Evolutionary conservation across 352 stramenopile species (phyloP), one percentile per base, ranked within the genome.

Genomic region (Ophiocytium majus): DNA sequence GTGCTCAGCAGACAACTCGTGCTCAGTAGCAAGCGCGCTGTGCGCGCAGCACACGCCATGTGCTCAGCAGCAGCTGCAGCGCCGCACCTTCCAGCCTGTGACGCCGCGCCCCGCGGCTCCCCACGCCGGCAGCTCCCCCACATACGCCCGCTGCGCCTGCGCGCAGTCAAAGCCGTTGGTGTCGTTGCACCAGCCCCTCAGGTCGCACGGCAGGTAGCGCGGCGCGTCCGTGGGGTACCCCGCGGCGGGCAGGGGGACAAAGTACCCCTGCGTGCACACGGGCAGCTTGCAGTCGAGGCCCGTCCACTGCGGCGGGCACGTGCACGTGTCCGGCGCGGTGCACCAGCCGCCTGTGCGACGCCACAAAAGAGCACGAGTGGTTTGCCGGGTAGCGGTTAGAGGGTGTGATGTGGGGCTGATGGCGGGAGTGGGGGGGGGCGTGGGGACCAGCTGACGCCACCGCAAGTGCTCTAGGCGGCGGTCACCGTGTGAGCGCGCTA

Each of bases 81-180:
- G 14, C 5, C 35, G 32, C 35, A 78, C 78, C 32, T 89, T 81
- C 32, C 83, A 79, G 9, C 86, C 86, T 64, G 85, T 90, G 28
- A 86, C 79, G 28, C 28, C 10, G 31, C 86, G 63, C 33, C 63
- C 49, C 17, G 28, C 23, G 23, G 81, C 9, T 10, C 63, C 36
- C 64, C 28, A 87, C 33, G 81, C 71, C 57, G 90, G 34, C 10
- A 75, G 49, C 79, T 86, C n/a, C 66, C 82, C 78, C 35, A 76
- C 35, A 86, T 87, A 49, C 63, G 83, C 0, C 9, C 79, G 57
- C 35, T 89, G 80, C 9, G 91, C 91, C 78, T 93, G 90, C 1
- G 92, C 86, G 83, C 96, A 98, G 86, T 98, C 95, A 63, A 98
- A 98, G 43, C 95, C 94, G 81, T 93, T 90, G 0, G 96, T 98